A percentile compares a stretch with the other conserved stretches of the same genome.
Conservation (phyloP, 2,329 filamentous ascomycete species). For the Claviceps maximensis region DNA sequence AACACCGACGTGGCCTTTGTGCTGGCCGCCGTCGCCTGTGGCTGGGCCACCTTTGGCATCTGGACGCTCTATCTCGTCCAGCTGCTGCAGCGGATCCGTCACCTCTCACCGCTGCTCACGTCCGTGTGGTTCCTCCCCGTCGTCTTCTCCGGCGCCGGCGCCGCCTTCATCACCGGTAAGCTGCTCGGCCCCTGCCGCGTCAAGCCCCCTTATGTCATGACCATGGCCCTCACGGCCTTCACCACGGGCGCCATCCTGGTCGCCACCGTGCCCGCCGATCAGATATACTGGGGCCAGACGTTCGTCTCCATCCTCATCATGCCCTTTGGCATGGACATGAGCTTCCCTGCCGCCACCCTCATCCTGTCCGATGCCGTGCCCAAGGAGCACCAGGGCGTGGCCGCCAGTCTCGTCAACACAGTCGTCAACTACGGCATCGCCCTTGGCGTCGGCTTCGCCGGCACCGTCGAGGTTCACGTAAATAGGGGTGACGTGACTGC, state of each 20-base stretch:
- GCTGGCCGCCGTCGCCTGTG: constrained; percentile 37
- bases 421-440: constrained; percentile 58
- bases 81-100: constrained; percentile 31
- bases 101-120: constrained; percentile 28
- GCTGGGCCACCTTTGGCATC: constrained; percentile 42
- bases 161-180: constrained; percentile 30
- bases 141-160: constrained; percentile 28
- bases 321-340: constrained; percentile 54
- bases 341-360: constrained; percentile 47
- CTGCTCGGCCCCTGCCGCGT: constrained; percentile 25
- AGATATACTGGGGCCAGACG: constrained; percentile 51
- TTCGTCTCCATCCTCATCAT: constrained; percentile 47
- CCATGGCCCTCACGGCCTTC: constrained; percentile 30
- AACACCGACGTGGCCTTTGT: constrained; percentile 40
- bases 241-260: constrained; percentile 28
- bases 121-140: constrained; percentile 32
- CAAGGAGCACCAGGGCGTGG: constrained; percentile 32
- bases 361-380: constrained; percentile 41
- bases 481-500: constrained; percentile 10
- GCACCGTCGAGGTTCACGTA: constrained; percentile 41
- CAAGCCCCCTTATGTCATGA: constrained; percentile 27
- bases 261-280: constrained; percentile 34
- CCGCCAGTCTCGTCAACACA: constrained; percentile 44
- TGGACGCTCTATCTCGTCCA: constrained; percentile 39
- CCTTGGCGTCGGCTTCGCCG: constrained; percentile 51